Evolutionary conservation across 2,329 filamentous ascomycete species (phyloP), one percentile per base, ranked within the genome.

Genomic region (Fusarium sp.): DNA sequence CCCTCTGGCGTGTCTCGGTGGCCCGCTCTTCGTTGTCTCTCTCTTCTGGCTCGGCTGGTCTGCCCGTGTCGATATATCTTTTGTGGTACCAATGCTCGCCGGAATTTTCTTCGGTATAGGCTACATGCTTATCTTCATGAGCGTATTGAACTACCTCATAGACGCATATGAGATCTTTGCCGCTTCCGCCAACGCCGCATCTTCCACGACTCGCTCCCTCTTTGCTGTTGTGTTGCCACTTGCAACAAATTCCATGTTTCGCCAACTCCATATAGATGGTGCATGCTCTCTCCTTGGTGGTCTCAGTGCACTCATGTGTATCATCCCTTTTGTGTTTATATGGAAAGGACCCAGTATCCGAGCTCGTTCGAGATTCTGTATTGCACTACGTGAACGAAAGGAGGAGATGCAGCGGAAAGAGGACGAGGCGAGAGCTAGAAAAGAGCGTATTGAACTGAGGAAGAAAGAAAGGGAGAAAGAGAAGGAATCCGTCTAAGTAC

Each of bases 181-280:
- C 43, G 88, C 88, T 71, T 88, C 89, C 22, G 93, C 91, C 71
- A 98, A 84, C 40, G 94, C 95, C 72, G 90, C 81, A 48, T 96
- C 79, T 78, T 98, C 95, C 53, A 96, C 78, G 78, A 97, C 91
- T 1, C 93, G 95, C 51, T 95, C 95, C 90, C 92, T 98, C 75
- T 96, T 94, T 2, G 92, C 93, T 40, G 93, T 97, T 1, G 76
- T 88, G 1, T 77, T 90, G 41, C 87, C 87, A 5, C 77, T 90
- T 15, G 82, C 82, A 10, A 81, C 82, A 4, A 73, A 76, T 3
- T 77, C 76, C 55, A 83, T 85, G 80, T 85, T 85, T 58, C 54
- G 64, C 3, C 71, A 70, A 4, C 75, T 85, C 1, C 79, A 79
- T 2, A 80, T 85, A 19, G 66, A 76, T 1, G 81, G 82, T 1